A percentile compares a stretch with the other conserved stretches of the same genome.
Evolutionary conservation across 1,139 yeast genomes (phyloP).

Genomic region (Hemisphaericaspora xylofermentans): DNA sequence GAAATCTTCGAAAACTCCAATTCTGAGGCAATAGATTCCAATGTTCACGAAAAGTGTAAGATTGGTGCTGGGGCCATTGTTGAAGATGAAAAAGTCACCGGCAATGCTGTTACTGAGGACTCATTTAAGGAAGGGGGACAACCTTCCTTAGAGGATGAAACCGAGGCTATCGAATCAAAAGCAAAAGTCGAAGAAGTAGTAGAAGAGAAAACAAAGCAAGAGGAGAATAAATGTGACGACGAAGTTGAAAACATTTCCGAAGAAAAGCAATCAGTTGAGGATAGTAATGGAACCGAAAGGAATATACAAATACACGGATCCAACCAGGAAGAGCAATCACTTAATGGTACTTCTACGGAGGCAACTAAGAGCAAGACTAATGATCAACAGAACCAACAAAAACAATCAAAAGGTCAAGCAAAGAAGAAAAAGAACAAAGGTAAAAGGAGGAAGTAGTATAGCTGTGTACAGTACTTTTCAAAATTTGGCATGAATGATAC

Average conservation of each 20-base stretch:
- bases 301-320: no score
- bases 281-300: no score
- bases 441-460: constrained; percentile 8
- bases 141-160: background rate
- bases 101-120: background rate
- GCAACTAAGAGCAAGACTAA: background rate
- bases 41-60: no score
- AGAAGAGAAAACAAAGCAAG: background rate
- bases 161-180: background rate
- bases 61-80: background rate
- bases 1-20: background rate
- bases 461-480: constrained; percentile 2
- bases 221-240: background rate
- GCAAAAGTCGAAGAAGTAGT: background rate
- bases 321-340: constrained; percentile 2
- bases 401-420: constrained; percentile 8
- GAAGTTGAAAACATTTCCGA: background rate
- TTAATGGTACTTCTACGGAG: background rate
- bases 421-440: constrained; percentile 12
- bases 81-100: background rate
- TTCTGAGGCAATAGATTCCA: background rate
- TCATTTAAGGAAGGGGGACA: background rate
- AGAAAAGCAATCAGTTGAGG: no score
- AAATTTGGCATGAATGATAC: no score
- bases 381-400: background rate